Percentiles rank a stretch among this genome's conserved stretches.
phyloP scores from a whole-genome alignment of 306 rosid species.

The Vicia sativa region DNA sequence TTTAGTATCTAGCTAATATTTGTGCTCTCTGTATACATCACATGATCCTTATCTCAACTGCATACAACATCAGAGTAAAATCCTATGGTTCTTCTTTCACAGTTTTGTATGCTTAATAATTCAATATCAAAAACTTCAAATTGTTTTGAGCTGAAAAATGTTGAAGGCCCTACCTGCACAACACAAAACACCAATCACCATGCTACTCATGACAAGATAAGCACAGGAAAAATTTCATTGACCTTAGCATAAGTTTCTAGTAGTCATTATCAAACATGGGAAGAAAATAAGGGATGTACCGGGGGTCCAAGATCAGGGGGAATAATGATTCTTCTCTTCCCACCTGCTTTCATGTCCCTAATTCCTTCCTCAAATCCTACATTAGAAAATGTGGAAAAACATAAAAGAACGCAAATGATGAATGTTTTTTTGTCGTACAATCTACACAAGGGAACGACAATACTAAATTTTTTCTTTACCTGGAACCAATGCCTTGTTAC shows the following conservation, averaged over 20 bases:
- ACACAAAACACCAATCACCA: constrained; percentile 10
- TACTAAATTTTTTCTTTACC: constrained; percentile 48
- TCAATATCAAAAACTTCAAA: constrained; percentile 97
- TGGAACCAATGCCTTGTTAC: constrained; percentile 89
- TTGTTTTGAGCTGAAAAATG: constrained; percentile 95
- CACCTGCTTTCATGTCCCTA: constrained; percentile 90
- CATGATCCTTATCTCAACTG: constrained; percentile 44
- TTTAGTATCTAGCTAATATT: constrained; percentile 9
- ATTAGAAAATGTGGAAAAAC: constrained; percentile 33
- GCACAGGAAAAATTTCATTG: no score
- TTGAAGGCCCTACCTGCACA: constrained; percentile 95
- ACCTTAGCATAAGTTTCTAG: no score
- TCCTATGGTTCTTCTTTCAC: constrained; percentile 82
- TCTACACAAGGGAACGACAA: constrained; percentile 30
- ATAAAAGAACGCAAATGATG: constrained; percentile 21
- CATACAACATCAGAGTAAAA: constrained; percentile 92
- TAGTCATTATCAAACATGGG: constrained; percentile 1
- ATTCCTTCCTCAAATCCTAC: constrained; percentile 98
- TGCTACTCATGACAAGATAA: neutral
- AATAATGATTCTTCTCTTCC: constrained; percentile 89
- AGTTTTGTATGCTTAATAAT: constrained; percentile 69
- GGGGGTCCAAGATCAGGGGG: constrained; percentile 99
- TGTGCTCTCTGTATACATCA: neutral
- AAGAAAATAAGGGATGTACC: constrained; percentile 47
- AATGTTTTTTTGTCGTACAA: neutral